Evolutionary conservation across 2,329 filamentous ascomycete species (phyloP).

Genomic region (Fusarium agapanthi): DNA sequence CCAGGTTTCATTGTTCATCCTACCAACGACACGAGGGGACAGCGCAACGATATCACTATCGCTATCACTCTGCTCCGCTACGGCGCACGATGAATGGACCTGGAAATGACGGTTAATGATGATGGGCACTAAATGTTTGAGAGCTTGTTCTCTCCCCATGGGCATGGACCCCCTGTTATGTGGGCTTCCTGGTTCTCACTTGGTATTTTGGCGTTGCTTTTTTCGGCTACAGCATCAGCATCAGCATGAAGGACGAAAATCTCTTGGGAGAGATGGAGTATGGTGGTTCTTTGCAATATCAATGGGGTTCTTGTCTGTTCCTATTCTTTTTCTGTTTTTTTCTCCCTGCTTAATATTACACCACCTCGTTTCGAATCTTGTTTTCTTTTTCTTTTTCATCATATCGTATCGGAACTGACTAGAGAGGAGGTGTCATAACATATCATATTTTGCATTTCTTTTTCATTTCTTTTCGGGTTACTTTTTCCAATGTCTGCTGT

Average conservation of each 20-base stretch:
- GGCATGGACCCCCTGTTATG: neutral
- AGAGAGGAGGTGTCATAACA: conserved; percentile 8
- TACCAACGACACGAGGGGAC: neutral
- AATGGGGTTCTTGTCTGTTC: conserved; percentile 9
- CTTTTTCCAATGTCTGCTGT: neutral
- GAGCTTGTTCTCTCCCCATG: neutral
- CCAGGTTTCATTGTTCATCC: neutral
- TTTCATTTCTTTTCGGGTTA: neutral
- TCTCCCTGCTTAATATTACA: neutral
- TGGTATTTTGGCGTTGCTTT: conserved; percentile 2
- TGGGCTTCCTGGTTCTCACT: conserved; percentile 3
- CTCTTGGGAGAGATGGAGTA: conserved; percentile 23
- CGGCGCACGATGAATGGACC: neutral
- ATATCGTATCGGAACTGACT: neutral
- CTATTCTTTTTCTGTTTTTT: neutral
- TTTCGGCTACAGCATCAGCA: neutral
- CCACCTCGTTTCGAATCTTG: neutral
- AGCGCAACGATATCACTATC: neutral
- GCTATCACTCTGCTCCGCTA: neutral
- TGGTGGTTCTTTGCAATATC: conserved; percentile 28
- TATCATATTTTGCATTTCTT: neutral
- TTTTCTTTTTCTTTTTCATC: neutral
- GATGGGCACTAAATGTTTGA: neutral
- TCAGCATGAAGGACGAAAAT: conserved; percentile 1
- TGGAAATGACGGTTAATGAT: neutral